Conservation (phyloP, 306 rosid genomes). For the Ochetophila trinervis region DNA sequence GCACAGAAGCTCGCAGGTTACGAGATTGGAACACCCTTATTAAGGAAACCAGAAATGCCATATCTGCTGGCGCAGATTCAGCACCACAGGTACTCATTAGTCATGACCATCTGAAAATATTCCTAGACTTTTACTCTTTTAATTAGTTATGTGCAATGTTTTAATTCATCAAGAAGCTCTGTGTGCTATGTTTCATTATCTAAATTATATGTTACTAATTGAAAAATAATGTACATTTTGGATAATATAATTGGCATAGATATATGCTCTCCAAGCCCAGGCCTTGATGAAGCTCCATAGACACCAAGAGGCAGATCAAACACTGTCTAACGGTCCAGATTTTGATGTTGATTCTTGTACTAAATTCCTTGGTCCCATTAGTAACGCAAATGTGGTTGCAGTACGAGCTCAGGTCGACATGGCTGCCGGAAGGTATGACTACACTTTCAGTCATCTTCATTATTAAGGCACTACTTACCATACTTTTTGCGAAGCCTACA, state of each 20-base stretch:
- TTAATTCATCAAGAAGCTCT: too few relatives aligned
- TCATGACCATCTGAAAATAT: neutral
- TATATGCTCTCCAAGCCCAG: slow-evolving; percentile 77
- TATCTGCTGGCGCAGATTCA: slow-evolving; percentile 69
- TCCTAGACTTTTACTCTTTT: neutral
- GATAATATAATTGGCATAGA: slow-evolving; percentile 38
- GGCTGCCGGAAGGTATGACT: slow-evolving; percentile 60
- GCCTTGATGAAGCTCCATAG: slow-evolving; percentile 68
- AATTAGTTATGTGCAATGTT: neutral
- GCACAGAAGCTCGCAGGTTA: slow-evolving; percentile 67
- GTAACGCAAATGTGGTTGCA: slow-evolving; percentile 55
- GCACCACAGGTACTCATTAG: slow-evolving; percentile 59
- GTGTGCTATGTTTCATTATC: neutral
- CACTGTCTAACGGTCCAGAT: slow-evolving; percentile 57
- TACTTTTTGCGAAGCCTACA: too few relatives aligned
- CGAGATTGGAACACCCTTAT: slow-evolving; percentile 81
- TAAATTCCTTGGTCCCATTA: slow-evolving; percentile 72
- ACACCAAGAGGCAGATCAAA: slow-evolving; percentile 73
- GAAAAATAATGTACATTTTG: neutral
- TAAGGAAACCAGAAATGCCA: slow-evolving; percentile 37
- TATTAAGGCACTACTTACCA: too few relatives aligned
- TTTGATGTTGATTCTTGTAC: slow-evolving; percentile 62
- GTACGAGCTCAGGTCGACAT: slow-evolving; percentile 65
- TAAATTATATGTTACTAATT: neutral
- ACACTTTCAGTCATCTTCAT: neutral